phyloP scores from a whole-genome alignment of 352 stramenopile genomes.

The Phytophthora foliorum region DNA sequence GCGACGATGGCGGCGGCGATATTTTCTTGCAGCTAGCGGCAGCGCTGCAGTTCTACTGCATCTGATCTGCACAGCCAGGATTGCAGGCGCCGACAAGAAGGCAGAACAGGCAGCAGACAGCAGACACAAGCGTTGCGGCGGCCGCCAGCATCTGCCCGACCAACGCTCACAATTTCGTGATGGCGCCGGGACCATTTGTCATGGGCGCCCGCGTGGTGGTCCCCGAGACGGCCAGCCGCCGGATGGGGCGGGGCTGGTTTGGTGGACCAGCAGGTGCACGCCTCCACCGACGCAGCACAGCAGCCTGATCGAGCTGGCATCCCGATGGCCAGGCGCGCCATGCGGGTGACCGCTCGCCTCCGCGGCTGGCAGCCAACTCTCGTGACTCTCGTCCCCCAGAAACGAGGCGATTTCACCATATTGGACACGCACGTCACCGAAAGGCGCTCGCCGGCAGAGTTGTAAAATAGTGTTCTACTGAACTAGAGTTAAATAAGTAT shows the following conservation, averaged over 20 bases:
- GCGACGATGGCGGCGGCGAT: neutral
- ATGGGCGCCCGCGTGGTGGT: neutral
- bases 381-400: constrained; percentile 32
- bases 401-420: constrained; percentile 49
- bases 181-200: constrained; percentile 27
- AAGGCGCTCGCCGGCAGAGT: constrained; percentile 17
- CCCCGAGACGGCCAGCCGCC: constrained; percentile 6
- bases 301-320: constrained; percentile 1
- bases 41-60: neutral
- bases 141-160: constrained; percentile 2
- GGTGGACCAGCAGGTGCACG: neutral
- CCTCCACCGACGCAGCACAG: constrained; percentile 1
- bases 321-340: constrained; percentile 20
- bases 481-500: too few species aligned
- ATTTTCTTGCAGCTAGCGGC: neutral
- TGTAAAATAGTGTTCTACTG: too few species aligned
- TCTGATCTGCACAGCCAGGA: neutral
- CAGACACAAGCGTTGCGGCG: neutral
- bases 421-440: constrained; percentile 44
- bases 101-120: constrained; percentile 12
- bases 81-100: constrained; percentile 10
- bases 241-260: constrained; percentile 14
- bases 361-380: constrained; percentile 26
- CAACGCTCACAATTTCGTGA: constrained; percentile 24
- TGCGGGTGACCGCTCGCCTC: constrained; percentile 39